Conservation (phyloP, 2,329 filamentous ascomycete genomes). For the Mariannaea sp. region DNA sequence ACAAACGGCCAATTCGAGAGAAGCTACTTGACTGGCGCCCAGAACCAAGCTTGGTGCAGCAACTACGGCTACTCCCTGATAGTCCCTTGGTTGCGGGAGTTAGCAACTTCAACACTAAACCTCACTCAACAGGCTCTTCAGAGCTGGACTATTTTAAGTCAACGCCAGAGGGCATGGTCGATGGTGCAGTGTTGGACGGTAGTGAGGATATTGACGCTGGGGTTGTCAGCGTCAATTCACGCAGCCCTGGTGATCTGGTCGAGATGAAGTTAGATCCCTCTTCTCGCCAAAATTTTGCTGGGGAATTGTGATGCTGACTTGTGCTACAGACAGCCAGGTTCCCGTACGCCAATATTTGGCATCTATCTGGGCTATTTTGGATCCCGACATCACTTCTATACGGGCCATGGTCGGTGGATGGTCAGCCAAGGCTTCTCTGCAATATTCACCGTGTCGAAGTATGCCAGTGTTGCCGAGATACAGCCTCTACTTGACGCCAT, state of each 20-base stretch:
- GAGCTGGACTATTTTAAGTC: slow-evolving; percentile 40
- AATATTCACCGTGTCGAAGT: slow-evolving; percentile 56
- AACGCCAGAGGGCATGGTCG: slow-evolving; percentile 30
- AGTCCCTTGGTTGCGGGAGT: slow-evolving; percentile 34
- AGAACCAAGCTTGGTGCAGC: background rate
- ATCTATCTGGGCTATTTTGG: slow-evolving; percentile 59
- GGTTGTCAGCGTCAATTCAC: slow-evolving; percentile 35
- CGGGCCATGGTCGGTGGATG: slow-evolving; percentile 56
- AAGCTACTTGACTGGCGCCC: slow-evolving; percentile 31
- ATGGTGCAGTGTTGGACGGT: slow-evolving; percentile 34
- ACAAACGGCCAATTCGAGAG: slow-evolving; percentile 29
- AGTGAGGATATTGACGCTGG: slow-evolving; percentile 34
- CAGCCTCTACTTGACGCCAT: slow-evolving; percentile 43
- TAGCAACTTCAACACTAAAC: slow-evolving; percentile 41
- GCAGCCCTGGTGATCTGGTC: slow-evolving; percentile 55
- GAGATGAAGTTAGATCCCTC: slow-evolving; percentile 48
- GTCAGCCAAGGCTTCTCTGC: slow-evolving; percentile 49
- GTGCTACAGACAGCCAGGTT: slow-evolving; percentile 38
- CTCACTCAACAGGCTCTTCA: slow-evolving; percentile 42
- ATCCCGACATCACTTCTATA: slow-evolving; percentile 59
- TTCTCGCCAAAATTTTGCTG: background rate
- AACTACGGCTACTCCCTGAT: slow-evolving; percentile 29
- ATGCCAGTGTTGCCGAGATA: slow-evolving; percentile 50
- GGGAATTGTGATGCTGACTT: slow-evolving; percentile 33
- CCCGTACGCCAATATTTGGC: slow-evolving; percentile 54